Evolutionary conservation across 768 basidiomycete genomes (phyloP), one percentile per base, ranked within the genome.

Genomic region (Mycena capillaripes): DNA sequence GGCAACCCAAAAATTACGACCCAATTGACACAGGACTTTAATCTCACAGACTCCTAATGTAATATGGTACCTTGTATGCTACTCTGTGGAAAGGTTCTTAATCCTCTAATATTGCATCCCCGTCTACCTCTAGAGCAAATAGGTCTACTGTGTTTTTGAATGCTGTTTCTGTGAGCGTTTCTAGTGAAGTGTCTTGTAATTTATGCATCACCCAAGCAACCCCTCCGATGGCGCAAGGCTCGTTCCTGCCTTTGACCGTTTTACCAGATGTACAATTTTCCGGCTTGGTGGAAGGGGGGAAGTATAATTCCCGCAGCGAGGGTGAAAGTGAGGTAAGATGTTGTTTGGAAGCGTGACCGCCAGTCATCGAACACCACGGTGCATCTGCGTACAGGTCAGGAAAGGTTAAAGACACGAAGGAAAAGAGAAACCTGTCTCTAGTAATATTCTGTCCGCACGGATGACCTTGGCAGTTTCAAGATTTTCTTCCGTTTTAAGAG

Each of bases 201-300:
- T 79, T 79, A 75, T 86, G 86, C 14, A 95, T 83, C 14, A 94
- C 89, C 90, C 92, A 94, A 25, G 93, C 95, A 12, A 95, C 89
- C 29, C 87, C 88, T 8, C 91, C 92, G 27, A 92, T 87, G 2
- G 87, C 82, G 40, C 80, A 82, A 4, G 95, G 93, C 76, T 96
- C 95, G 75, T 92, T 94, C 48, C 95, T 85, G 4, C 94, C 93
- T 81, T 95, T 95, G 50, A 95, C 90, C 3, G 89, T 83, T 71
- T 86, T 88, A 0, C 91, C 92, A 12, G 76, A 74, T 27, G 86
- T 82, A 77, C 92, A 94, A 1, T 86, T 85, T 66, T 94, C 91
- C 2, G 89, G 86, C 63, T 89, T 88, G 34, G 84, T 87, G 3
- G 86, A 80, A 1, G 80, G 79, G 1, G 91, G 90, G 68, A 89